phyloP scores from a whole-genome alignment of 352 stramenopile species.

The Saprolegnia diclina region DNA sequence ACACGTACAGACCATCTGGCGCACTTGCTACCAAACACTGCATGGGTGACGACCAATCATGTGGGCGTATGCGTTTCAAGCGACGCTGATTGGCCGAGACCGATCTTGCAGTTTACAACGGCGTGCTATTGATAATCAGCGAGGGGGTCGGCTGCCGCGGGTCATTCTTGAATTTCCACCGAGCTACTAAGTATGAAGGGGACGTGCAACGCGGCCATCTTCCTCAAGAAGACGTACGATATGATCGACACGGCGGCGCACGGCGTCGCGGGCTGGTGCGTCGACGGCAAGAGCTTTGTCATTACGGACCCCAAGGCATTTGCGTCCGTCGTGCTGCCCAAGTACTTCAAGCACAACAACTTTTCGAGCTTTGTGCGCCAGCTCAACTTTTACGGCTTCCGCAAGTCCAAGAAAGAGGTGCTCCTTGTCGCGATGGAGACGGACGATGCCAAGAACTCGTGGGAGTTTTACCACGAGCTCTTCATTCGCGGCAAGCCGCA shows the following conservation, averaged over 20 bases:
- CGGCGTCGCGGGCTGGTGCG: constrained; percentile 70
- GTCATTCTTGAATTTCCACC: background rate
- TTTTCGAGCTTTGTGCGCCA: constrained; percentile 89
- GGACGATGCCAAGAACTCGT: constrained; percentile 61
- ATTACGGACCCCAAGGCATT: constrained; percentile 82
- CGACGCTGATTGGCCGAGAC: background rate
- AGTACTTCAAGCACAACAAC: constrained; percentile 91
- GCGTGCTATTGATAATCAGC: background rate
- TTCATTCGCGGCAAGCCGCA: constrained; percentile 63
- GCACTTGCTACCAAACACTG: background rate
- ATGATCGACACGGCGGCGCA: constrained; percentile 78
- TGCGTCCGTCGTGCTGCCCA: constrained; percentile 80
- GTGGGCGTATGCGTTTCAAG: background rate
- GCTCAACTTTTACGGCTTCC: constrained; percentile 89
- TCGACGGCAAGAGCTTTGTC: constrained; percentile 74
- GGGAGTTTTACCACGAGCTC: constrained; percentile 84
- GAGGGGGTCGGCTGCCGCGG: background rate
- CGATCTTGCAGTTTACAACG: background rate
- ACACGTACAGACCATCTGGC: background rate
- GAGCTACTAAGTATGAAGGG: background rate
- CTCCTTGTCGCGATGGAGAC: constrained; percentile 39
- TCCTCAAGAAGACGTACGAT: constrained; percentile 89
- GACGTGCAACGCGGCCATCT: constrained; percentile 44
- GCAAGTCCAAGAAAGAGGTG: constrained; percentile 52
- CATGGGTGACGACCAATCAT: constrained; percentile 5